Evolutionary conservation across 2,329 filamentous ascomycete genomes (phyloP).

Genomic region (Chrysoporthe austroafricana): DNA sequence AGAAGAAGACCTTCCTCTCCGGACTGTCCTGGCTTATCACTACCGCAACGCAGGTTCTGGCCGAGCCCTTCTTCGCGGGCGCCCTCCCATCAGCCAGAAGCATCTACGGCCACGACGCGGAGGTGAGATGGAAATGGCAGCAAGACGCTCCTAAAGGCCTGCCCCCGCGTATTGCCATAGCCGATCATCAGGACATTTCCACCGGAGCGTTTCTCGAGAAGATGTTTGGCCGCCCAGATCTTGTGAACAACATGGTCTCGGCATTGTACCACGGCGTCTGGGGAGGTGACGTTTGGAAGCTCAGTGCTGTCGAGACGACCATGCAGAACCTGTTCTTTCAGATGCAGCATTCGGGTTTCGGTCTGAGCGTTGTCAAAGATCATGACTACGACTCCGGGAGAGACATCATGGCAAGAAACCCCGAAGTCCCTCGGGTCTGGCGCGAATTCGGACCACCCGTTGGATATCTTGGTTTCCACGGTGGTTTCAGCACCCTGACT

Average conservation of each 20-base stretch:
- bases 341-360: constrained; percentile 26
- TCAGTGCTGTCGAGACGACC: constrained; percentile 72
- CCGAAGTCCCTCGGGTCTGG: constrained; percentile 35
- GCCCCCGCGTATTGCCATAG: constrained; percentile 23
- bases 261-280: constrained; percentile 86
- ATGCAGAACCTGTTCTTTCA: constrained; percentile 56
- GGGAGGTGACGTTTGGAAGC: constrained; percentile 81
- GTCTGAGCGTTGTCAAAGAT: constrained; percentile 24
- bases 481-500: constrained; percentile 67
- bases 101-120: constrained; percentile 1
- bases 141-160: constrained; percentile 27
- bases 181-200: constrained; percentile 64
- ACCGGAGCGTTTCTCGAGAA: constrained; percentile 68
- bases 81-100: constrained; percentile 11
- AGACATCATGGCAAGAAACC: constrained; percentile 28
- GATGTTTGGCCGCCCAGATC: constrained; percentile 52
- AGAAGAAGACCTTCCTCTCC: constrained; percentile 33
- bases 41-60: constrained; percentile 39
- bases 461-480: constrained; percentile 52
- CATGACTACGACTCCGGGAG: constrained; percentile 19
- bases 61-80: constrained; percentile 61
- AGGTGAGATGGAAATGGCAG: neutral
- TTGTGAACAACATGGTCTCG: constrained; percentile 75
- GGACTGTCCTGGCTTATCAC: constrained; percentile 5
- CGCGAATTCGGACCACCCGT: neutral